Evolutionary conservation across 2,329 filamentous ascomycete species (phyloP), one percentile per base, ranked within the genome.

Genomic region (Corynespora cassiicola): DNA sequence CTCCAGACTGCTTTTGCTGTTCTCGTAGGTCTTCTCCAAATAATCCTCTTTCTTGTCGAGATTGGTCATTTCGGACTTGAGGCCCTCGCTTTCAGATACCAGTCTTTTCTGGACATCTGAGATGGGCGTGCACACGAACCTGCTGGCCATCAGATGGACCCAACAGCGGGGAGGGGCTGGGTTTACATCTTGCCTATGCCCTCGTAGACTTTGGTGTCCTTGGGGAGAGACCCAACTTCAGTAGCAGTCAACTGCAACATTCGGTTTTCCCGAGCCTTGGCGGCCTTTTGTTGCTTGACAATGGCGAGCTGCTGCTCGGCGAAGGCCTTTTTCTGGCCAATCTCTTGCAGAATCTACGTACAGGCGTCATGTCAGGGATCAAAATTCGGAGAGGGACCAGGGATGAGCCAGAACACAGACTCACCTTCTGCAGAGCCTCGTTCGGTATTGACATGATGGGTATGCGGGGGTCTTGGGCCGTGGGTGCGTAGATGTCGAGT

Each of bases 181-280:
- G 28, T 51, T 42, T 54, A 96, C 94, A 99, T 97, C 75, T 97
- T 99, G 34, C 94, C 94, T 8, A 97, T 87, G 5, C 92, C 92
- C 72, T 97, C 92, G 61, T 97, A 99, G 18, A 96, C 82, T 20
- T 85, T 85, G 0, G 90, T 94, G 31, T 86, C 81, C 12, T 80
- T 67, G 4, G 90, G 86, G 45, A 99, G 72, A 6, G 82, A 79
- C n/a, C 82, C 80, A 32, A 97, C 77, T 71, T 99, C 94, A 50
- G 80, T 88, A 22, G 86, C 80, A 2, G 92, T 97, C 51, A 99
- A 75, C 69, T 95, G 88, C 26, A 95, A 79, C 72, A 96, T 84
- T 28, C 94, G 89, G 63, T 87, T 85, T 66, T 97, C 92, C 42
- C 91, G 84, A 69, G 92, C 88, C 73, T 95, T 96, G 44, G 84